Percentiles rank a stretch among this genome's conserved stretches.
phyloP scores from a whole-genome alignment of 257 asterid genomes.

The Vinca minor region DNA sequence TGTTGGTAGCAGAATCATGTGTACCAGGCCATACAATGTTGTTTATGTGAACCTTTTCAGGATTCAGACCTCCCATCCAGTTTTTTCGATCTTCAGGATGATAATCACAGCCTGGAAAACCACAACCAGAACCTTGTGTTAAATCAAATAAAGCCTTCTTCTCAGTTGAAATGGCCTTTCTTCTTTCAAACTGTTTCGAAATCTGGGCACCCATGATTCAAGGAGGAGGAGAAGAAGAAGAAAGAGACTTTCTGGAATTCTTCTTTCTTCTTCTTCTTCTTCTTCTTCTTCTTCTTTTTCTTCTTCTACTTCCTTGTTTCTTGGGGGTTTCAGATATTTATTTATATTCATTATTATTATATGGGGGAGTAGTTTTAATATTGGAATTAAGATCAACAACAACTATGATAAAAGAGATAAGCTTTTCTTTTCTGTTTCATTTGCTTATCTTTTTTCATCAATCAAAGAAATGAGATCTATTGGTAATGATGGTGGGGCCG shows the following conservation, averaged over 20 bases:
- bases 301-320: neutral
- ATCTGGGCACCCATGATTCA: constrained; percentile 49
- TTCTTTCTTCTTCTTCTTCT: neutral
- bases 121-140: constrained; percentile 24
- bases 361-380: neutral
- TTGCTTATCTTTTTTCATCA: neutral
- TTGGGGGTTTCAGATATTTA: neutral
- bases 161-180: constrained; percentile 42
- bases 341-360: neutral
- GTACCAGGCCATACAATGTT: constrained; percentile 95
- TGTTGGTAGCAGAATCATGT: constrained; percentile 82
- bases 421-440: neutral
- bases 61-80: constrained; percentile 64
- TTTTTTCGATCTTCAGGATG: constrained; percentile 45
- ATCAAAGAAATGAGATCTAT: neutral
- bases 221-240: neutral
- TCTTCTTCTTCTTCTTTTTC: neutral
- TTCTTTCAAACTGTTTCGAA: constrained; percentile 52
- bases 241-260: neutral
- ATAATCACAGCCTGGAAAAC: constrained; percentile 64
- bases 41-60: constrained; percentile 38
- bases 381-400: neutral
- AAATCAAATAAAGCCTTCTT: constrained; percentile 48
- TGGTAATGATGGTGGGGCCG: constrained; percentile 8
- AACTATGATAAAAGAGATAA: neutral